Evolutionary conservation across 2,329 filamentous ascomycete genomes (phyloP), one percentile per base, ranked within the genome.

Genomic region (Fusarium verticillioides): DNA sequence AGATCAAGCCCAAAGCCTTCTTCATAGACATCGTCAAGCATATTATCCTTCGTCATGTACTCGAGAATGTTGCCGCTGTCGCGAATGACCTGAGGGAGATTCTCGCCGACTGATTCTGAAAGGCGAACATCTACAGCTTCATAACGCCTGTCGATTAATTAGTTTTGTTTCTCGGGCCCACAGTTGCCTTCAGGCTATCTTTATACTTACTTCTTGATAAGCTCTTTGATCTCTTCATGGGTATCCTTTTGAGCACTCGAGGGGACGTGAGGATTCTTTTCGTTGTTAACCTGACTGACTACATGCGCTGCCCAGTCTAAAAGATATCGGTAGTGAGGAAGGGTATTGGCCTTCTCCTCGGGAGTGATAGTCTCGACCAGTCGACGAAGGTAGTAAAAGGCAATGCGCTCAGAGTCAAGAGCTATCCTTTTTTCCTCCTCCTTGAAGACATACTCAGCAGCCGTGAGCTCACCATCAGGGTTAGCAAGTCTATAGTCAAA

Each of bases 1-100:
- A 26, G 28, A 10, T 40, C 36, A 18, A 52, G 28, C 16, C 58
- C 58, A 19, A 53, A 32, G 3, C 58, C 58, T 3, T 36, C 10
- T 10, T 52, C 36, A 65, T 85, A 84, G 40, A 82, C 79, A 15
- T 75, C 57, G 12, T 80, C 71, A 2, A 85, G 70, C 40, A 84
- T 68, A 19, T 4, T 1, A 4, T 79, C 75, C 28, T 83, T 77
- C 26, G 72, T 77, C 54, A 85, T 66, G 37, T 81, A 72, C 63
- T 85, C 83, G 4, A 85, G 77, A 44, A 83, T 79, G 11, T 73
- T 81, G 4, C 64, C 78, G 30, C 79, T 73, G 3, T 78, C 81
- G 2, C 78, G 73, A 30, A 86, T 72, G 5, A 81, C 77, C 5
- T 75, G 65, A 4, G 80, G 71, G 8, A 86, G 67, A 16, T 79